These are phyloP conservation scores for Mycena pura DNA, from an alignment of 768 basidiomycete genomes.

Conservation along the genomic window DNA sequence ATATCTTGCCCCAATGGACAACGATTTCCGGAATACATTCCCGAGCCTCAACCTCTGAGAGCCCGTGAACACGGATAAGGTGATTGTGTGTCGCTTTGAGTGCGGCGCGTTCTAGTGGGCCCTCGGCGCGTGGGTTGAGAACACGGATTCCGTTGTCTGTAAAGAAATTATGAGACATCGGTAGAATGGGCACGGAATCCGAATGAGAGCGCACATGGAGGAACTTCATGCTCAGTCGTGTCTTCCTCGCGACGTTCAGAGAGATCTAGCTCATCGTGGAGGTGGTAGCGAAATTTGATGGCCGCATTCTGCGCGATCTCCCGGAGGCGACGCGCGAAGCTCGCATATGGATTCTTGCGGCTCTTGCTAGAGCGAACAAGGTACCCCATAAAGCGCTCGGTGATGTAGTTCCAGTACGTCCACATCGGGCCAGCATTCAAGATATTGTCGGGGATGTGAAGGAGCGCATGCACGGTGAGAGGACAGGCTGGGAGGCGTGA, in stretches of 20 bases:
- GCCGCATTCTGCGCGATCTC: not conserved
- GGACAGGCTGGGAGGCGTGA: not conserved
- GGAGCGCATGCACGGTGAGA: not conserved
- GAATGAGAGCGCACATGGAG: not conserved
- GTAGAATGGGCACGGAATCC: no score
- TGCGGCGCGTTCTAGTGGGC: not conserved
- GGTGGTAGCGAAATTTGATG: conserved; percentile 2
- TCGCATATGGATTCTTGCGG: not conserved
- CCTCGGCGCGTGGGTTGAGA: not conserved
- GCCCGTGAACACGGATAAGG: not conserved
- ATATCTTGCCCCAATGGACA: conserved; percentile 6
- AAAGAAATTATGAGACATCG: not conserved
- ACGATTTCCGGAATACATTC: not conserved
- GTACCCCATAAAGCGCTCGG: not conserved
- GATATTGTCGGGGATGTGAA: no score
- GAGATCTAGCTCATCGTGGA: not conserved
- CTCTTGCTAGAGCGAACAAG: conserved; percentile 4
- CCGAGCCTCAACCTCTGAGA: not conserved
- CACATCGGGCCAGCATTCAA: no score
- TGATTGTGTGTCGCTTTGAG: not conserved
- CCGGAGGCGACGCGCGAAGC: conserved; percentile 10
- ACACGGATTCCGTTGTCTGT: not conserved
- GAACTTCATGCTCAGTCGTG: not conserved
- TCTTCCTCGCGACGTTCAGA: conserved; percentile 2
- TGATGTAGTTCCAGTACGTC: no score